phyloP scores from a whole-genome alignment of 1,139 yeast genomes.

The Lodderomyces parapsilosis region DNA sequence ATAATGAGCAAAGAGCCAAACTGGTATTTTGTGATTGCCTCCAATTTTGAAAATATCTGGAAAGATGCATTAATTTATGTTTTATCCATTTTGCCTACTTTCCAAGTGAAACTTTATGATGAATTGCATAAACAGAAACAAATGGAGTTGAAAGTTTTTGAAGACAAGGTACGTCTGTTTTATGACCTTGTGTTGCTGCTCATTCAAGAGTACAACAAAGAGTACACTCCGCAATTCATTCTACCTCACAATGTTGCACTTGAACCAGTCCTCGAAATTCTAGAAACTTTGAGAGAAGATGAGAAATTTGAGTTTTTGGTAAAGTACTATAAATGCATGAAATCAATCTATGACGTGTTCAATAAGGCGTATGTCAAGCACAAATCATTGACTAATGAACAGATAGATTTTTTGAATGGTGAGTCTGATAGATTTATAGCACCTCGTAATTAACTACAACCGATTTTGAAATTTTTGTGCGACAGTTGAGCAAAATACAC shows the following conservation, averaged over 20 bases:
- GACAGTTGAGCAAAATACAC: neutral
- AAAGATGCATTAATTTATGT: constrained; percentile 23
- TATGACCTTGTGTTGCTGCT: constrained; percentile 7
- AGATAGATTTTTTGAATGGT: constrained; percentile 11
- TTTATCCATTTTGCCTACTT: constrained; percentile 22
- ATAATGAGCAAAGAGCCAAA: constrained; percentile 13
- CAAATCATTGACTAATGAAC: constrained; percentile 6
- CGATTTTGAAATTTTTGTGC: neutral
- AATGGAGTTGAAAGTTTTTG: constrained; percentile 21
- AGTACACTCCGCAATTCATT: constrained; percentile 5
- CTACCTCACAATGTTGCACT: constrained; percentile 5
- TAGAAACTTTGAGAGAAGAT: constrained; percentile 10
- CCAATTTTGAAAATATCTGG: constrained; percentile 15
- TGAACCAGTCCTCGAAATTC: constrained; percentile 3
- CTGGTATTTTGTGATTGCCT: constrained; percentile 11
- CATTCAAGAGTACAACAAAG: constrained; percentile 9
- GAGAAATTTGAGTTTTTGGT: constrained; percentile 14
- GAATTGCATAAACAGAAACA: constrained; percentile 20
- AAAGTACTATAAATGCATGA: constrained; percentile 13
- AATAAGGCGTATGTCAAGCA: constrained; percentile 13
- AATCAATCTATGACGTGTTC: constrained; percentile 11
- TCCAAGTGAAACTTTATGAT: constrained; percentile 15
- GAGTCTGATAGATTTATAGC: constrained; percentile 4
- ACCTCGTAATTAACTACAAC: neutral
- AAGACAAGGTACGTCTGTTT: constrained; percentile 6